Percentiles rank a stretch among this genome's conserved stretches.
phyloP scores from a whole-genome alignment of 1,284 basidiomycete species.

The Ustilago curta region DNA sequence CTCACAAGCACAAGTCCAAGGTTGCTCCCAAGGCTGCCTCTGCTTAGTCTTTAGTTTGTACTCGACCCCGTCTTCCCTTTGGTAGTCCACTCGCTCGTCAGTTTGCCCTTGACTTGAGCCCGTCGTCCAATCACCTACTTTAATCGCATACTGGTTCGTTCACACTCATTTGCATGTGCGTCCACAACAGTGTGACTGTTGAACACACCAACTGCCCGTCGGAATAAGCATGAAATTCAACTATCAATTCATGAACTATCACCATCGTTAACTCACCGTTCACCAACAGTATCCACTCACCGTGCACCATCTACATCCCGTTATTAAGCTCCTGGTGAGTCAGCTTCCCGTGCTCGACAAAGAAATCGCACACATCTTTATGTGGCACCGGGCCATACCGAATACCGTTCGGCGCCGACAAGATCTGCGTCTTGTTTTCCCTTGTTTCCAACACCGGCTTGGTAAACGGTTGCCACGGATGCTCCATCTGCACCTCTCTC shows the following conservation, averaged over 20 bases:
- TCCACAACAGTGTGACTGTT: not conserved
- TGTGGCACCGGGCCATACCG: conserved; percentile 21
- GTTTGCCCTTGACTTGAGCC: not conserved
- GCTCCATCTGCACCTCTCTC: conserved; percentile 17
- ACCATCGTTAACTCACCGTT: not conserved
- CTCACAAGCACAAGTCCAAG: conserved; percentile 34
- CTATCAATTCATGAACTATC: not conserved
- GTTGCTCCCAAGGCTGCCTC: conserved; percentile 1
- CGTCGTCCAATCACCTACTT: not conserved
- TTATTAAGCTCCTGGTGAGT: conserved; percentile 37
- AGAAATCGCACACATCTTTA: conserved; percentile 34
- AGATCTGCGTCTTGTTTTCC: conserved; percentile 22
- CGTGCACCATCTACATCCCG: conserved; percentile 8
- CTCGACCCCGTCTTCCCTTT: not conserved
- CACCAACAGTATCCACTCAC: conserved; percentile 9
- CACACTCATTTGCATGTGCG: not conserved
- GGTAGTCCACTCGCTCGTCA: conserved; percentile 4
- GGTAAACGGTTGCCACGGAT: conserved; percentile 25
- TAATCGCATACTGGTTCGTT: not conserved
- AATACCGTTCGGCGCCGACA: conserved; percentile 26
- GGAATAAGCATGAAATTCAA: not conserved
- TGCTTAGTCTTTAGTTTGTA: not conserved
- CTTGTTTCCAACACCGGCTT: conserved; percentile 8
- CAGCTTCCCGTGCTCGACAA: conserved; percentile 19
- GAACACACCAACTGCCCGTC: not conserved